Evolutionary conservation across 164 flowering plant genomes (phyloP).

Genomic region (Taxillus chinensis): DNA sequence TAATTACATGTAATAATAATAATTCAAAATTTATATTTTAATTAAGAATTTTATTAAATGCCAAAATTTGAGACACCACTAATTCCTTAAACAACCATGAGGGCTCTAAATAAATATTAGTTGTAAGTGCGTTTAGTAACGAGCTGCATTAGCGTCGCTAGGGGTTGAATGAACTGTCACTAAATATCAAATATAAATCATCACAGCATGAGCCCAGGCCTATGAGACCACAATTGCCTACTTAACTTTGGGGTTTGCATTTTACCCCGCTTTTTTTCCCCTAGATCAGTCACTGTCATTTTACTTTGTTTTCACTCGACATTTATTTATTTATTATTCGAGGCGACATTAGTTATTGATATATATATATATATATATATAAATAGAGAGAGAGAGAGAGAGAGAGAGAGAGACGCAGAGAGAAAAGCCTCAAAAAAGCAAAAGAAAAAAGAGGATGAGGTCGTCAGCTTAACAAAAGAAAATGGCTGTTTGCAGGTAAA

Average conservation of each 20-base stretch:
- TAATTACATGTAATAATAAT: no score
- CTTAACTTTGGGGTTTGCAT: neutral
- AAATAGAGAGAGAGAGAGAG: neutral
- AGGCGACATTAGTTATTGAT: neutral
- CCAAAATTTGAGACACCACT: no score
- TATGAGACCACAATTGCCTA: neutral
- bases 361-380: neutral
- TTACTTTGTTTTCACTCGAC: no score
- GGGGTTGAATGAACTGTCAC: neutral
- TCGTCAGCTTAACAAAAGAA: constrained; percentile 17
- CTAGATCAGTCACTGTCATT: neutral
- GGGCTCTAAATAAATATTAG: neutral
- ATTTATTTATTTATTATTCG: no score
- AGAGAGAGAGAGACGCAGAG: neutral
- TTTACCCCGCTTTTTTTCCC: no score
- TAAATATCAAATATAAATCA: neutral
- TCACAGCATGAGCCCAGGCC: neutral
- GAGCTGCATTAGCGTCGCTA: neutral
- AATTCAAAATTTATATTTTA: no score
- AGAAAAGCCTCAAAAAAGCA: neutral
- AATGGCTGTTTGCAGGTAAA: constrained; percentile 13
- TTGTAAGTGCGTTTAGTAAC: neutral
- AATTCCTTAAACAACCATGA: neutral
- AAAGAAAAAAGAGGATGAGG: neutral
- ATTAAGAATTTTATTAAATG: no score